Evolutionary conservation across 2,329 filamentous ascomycete species (phyloP), one percentile per base, ranked within the genome.

Genomic region (Podosphaera leucotricha): DNA sequence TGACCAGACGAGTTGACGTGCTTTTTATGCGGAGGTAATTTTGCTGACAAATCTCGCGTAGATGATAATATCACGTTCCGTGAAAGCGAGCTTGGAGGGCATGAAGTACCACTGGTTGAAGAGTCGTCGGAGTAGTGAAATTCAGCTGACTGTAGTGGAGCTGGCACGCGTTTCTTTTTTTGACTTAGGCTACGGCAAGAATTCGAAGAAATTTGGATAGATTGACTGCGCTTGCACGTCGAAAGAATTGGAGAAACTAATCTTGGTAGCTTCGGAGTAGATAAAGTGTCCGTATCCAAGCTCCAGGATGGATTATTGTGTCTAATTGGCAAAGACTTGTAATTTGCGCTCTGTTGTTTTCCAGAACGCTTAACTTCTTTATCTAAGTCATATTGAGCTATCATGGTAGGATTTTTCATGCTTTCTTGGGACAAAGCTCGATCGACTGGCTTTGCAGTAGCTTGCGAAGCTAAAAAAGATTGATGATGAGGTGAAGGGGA

Each of bases 1-100:
- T 92, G 80, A 19, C 90, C 90, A 57, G 92, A 92, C 44, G 84
- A 81, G 61, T 95, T 90, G 19, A 87, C 75, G 55, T 87, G 80
- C 53, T 90, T 87, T 59, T 87, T 92, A 57, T 83, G 80, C 1
- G 74, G 72, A 0, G 63, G 64, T 59, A 82, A 74, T 53, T 80
- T 76, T 52, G 75, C 70, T 46, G 80, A 69, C 42, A 82, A 65
- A 47, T 77, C 68, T 50, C 71, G 64, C 2, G 70, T 67, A 10
- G 66, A 64, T 6, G 72, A 69, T 1, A 70, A 71, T 36, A 67
- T 65, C 16, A 75, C 59, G 49, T 64, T 68, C 40, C 71, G 69
- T 43, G 72, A 54, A 49, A 72, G 73, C 38, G 71, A 70, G 51
- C 66, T 70, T 47, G 71, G 68, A 47, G 70, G 67, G 47, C 71